These are phyloP conservation scores for Ustilago sp. DNA, from an alignment of 1,284 basidiomycete genomes.

Conservation along the genomic window DNA sequence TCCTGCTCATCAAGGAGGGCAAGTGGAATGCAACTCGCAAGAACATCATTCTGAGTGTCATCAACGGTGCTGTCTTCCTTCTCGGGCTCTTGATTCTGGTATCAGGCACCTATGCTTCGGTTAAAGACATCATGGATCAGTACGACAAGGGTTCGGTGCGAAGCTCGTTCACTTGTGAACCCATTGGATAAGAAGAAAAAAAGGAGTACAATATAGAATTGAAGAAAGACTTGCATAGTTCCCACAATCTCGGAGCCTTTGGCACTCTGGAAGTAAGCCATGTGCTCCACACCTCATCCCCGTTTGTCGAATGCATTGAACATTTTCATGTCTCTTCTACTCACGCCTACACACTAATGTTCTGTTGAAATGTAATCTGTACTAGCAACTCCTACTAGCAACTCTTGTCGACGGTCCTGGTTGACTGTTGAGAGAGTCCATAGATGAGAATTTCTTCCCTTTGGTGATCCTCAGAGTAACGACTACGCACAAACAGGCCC, in stretches of 20 bases:
- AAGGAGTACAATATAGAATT: neutral
- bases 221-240: too few species aligned
- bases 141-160: slow-evolving; percentile 33
- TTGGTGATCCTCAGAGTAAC: too few species aligned
- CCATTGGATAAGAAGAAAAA: slow-evolving; percentile 18
- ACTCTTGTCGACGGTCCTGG: neutral
- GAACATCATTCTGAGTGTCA: slow-evolving; percentile 47
- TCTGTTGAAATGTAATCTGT: slow-evolving; percentile 24
- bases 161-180: slow-evolving; percentile 44
- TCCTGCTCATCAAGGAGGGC: slow-evolving; percentile 51
- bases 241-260: neutral
- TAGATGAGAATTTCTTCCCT: neutral
- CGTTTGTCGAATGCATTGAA: slow-evolving; percentile 1
- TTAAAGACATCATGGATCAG: slow-evolving; percentile 46
- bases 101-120: slow-evolving; percentile 49
- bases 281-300: neutral
- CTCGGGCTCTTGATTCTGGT: slow-evolving; percentile 55
- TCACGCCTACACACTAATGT: slow-evolving; percentile 4
- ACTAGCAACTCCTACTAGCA: slow-evolving; percentile 9
- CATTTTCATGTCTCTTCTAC: slow-evolving; percentile 9
- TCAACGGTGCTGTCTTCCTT: slow-evolving; percentile 47
- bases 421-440: neutral
- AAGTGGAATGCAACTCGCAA: slow-evolving; percentile 40
- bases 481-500: too few species aligned
- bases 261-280: slow-evolving; percentile 7